Evolutionary conservation across 106 monocot species (phyloP), one percentile per base, ranked within the genome.

Genomic region (Alisma plantagoaquatica): DNA sequence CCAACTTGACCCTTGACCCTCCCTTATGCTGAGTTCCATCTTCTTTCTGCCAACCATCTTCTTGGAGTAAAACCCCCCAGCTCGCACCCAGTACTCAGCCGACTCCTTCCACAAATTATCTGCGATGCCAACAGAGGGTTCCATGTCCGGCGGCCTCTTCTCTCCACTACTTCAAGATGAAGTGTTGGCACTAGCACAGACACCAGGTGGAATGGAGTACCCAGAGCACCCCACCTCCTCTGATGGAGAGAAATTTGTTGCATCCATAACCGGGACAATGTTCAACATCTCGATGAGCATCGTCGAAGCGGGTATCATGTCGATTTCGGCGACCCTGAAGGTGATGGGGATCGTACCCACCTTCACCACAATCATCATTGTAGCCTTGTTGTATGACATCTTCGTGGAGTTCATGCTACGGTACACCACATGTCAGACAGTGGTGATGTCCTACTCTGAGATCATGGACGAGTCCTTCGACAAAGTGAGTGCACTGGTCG

Each of bases 271-370:
- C 9, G 66, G 92, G 46, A 87, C 92, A 22, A 83, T 93, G 58
- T 87, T 87, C 77, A 93, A 93, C 69, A 67, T 93, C 12, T 80
- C 92, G 10, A 87, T 83, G 3, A 83, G 74, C 83, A 87, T 93
- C 31, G 50, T 93, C 38, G 92, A 87, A 15, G 86, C 79, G n/a
- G 92, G 92, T 9, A 93, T 93, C 69, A 93, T 93, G 92, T 93
- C 92, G 27, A 75, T 94, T 23, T 83, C 93, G 18, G 87, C 93
- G 10, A 83, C 83, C 22, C 38, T 87, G 59, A 64, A 71, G 49
- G 71, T 94, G 8, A 80, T 94, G 6, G 87, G 87, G 1, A 71
- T 83, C 19, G 27, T 49, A 2, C 93, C 93, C 10, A 83, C 87
- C 18, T 11, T 94, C 31, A 1, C 42, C 4, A 42, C 87, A 14